Evolutionary conservation across 192 early-diverging fungal genomes (phyloP).

Genomic region (Bifiguratus adelaidae): DNA sequence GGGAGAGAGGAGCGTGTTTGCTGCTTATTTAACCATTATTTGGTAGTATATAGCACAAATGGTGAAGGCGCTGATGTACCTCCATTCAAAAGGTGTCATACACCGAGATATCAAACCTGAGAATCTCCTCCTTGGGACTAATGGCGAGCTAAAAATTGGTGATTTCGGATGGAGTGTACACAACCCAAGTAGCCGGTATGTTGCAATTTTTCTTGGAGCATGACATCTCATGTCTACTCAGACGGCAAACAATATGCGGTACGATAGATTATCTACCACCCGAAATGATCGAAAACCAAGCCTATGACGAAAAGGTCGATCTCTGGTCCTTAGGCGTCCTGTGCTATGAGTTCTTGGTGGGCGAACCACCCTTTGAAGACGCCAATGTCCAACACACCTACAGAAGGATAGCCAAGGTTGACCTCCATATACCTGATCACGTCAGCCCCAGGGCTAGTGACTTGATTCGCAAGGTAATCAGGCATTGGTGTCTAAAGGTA

Average conservation of each 20-base stretch:
- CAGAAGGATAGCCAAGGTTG: slow-evolving; percentile 70
- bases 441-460: slow-evolving; percentile 74
- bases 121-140: slow-evolving; percentile 24
- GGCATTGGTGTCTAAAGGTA: neutral
- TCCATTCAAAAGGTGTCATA: slow-evolving; percentile 25
- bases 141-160: slow-evolving; percentile 33
- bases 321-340: slow-evolving; percentile 52
- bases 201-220: neutral
- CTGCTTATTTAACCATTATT: neutral
- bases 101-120: slow-evolving; percentile 38
- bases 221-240: no score
- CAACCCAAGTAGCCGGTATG: neutral
- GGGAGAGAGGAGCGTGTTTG: neutral
- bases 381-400: slow-evolving; percentile 61
- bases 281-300: slow-evolving; percentile 29
- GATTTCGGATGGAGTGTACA: slow-evolving; percentile 11
- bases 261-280: slow-evolving; percentile 83
- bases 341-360: slow-evolving; percentile 89
- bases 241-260: slow-evolving; percentile 85
- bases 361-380: slow-evolving; percentile 86
- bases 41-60: slow-evolving; percentile 81
- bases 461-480: slow-evolving; percentile 64
- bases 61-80: slow-evolving; percentile 30
- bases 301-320: slow-evolving; percentile 32
- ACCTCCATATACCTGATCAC: slow-evolving; percentile 70